A percentile compares a stretch with the other conserved stretches of the same genome.
These are phyloP conservation scores for Cadophora sp. DNA, from an alignment of 2,329 filamentous ascomycete genomes.

Conservation along the genomic window DNA sequence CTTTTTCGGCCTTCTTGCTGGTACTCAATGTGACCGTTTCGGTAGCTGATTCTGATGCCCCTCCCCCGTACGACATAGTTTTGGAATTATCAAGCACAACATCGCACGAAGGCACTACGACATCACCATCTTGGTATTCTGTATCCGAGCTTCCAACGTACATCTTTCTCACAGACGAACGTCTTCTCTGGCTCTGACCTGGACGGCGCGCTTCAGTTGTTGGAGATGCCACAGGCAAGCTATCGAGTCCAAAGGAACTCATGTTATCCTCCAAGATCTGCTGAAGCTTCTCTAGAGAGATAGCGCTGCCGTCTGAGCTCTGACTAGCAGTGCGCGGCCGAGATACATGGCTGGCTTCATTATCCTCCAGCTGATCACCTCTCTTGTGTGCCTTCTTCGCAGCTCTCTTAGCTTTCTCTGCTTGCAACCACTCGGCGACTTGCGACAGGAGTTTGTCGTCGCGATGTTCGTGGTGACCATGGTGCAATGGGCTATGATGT, in stretches of 20 bases:
- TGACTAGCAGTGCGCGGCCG: slow-evolving; percentile 59
- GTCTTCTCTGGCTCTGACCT: slow-evolving; percentile 26
- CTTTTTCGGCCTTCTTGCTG: slow-evolving; percentile 63
- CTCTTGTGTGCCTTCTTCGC: slow-evolving; percentile 57
- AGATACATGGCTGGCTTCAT: slow-evolving; percentile 22
- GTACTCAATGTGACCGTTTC: slow-evolving; percentile 49
- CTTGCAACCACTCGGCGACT: slow-evolving; percentile 82
- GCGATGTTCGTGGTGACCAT: slow-evolving; percentile 41
- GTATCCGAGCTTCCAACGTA: slow-evolving; percentile 76
- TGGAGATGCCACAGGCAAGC: slow-evolving; percentile 36
- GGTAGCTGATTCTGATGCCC: slow-evolving; percentile 47
- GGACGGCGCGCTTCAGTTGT: slow-evolving; percentile 33
- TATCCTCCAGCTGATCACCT: slow-evolving; percentile 31
- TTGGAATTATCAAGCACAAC: slow-evolving; percentile 88
- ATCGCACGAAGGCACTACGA: slow-evolving; percentile 84
- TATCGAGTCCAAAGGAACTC: slow-evolving; percentile 44
- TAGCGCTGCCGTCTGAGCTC: slow-evolving; percentile 70
- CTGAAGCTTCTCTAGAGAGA: slow-evolving; percentile 82
- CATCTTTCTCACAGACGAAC: slow-evolving; percentile 33
- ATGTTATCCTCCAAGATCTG: slow-evolving; percentile 76
- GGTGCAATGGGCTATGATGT: slow-evolving; percentile 32
- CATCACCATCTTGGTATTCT: slow-evolving; percentile 82
- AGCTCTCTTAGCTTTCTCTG: slow-evolving; percentile 74
- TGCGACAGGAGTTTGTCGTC: slow-evolving; percentile 70
- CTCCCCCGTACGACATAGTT: slow-evolving; percentile 77